Evolutionary conservation across 106 monocot species (phyloP), one percentile per base, ranked within the genome.

Genomic region (Dioscorea zingiberensis): DNA sequence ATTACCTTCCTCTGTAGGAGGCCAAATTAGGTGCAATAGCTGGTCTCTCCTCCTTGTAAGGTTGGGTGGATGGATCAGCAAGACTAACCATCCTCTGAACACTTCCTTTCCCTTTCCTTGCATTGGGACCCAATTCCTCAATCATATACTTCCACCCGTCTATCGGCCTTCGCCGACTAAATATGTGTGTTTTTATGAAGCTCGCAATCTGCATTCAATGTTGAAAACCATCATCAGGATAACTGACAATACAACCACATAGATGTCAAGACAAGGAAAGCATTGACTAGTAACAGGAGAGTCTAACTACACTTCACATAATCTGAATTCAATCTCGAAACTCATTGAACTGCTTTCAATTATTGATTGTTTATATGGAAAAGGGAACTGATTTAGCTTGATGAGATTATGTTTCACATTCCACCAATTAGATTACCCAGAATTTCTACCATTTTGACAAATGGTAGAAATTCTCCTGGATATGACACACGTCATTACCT

Each of bases 71-170:
- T 47, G 94, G 70, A 76, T 94, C 94, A 21, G 74, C 69, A 17
- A 98, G 60, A 62, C 83, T 63, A 0, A 92, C 92, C 38, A 98
- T 54, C 54, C 92, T 76, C 10, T 84, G 78, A 19, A 82, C 92
- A 60, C 86, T 86, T 25, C 97, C 92, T 66, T 98, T 98, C 25
- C 97, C 81, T 79, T 72, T 88, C 66, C 75, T 83, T 21, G 97
- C 97, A 73, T 98, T 98, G 8, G 97, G 97, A 6, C 97, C 97
- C 25, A 98, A 55, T 77, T 84, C 88, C 59, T 98, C 97, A 21
- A 98, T 98, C 92, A 98, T 86, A 79, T 98, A 98, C 71, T 86
- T 98, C 97, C 97, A 98, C 1, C 97, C 97, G 69, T 92, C 97
- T 14, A 98, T 73, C 0, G 97, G 92, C 49, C 97, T 69, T 72